Evolutionary conservation across 176 grass and related monocot species (phyloP).

Genomic region (Panicum miliaceum): DNA sequence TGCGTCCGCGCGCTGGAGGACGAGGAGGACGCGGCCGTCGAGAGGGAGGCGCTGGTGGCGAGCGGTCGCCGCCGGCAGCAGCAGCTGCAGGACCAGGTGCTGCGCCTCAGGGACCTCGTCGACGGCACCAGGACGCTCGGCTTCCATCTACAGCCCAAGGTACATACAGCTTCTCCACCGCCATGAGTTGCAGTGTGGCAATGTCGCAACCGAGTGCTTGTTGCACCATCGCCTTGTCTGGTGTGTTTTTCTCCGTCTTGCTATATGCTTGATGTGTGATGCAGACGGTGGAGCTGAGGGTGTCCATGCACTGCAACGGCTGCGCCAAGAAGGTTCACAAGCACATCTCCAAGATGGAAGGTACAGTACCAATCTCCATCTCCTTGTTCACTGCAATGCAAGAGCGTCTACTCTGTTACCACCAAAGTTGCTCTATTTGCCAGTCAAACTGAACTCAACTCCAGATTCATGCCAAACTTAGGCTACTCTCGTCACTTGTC

Average conservation of each 20-base stretch:
- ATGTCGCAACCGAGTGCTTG: too few relatives aligned
- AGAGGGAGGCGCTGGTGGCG: conserved; percentile 48
- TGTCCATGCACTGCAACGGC: conserved; percentile 93
- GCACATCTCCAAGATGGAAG: conserved; percentile 98
- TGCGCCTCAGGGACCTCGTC: conserved; percentile 62
- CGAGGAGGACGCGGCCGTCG: conserved; percentile 37
- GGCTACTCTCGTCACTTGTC: neutral
- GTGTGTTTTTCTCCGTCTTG: neutral
- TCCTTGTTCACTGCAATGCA: neutral
- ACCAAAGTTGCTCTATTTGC: neutral
- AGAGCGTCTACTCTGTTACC: neutral
- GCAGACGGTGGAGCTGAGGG: conserved; percentile 91
- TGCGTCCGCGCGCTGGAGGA: conserved; percentile 24
- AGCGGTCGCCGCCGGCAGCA: conserved; percentile 32
- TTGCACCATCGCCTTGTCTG: neutral
- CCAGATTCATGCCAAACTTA: neutral
- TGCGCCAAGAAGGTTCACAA: conserved; percentile 95
- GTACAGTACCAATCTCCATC: conserved; percentile 33
- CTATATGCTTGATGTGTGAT: neutral
- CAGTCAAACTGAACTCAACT: neutral
- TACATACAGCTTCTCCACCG: neutral
- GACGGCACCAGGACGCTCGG: conserved; percentile 71
- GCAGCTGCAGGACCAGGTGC: conserved; percentile 51
- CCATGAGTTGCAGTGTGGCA: neutral
- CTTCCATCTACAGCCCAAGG: conserved; percentile 91